Evolutionary conservation across 768 basidiomycete genomes (phyloP).

Genomic region (Termitomyces sp.): DNA sequence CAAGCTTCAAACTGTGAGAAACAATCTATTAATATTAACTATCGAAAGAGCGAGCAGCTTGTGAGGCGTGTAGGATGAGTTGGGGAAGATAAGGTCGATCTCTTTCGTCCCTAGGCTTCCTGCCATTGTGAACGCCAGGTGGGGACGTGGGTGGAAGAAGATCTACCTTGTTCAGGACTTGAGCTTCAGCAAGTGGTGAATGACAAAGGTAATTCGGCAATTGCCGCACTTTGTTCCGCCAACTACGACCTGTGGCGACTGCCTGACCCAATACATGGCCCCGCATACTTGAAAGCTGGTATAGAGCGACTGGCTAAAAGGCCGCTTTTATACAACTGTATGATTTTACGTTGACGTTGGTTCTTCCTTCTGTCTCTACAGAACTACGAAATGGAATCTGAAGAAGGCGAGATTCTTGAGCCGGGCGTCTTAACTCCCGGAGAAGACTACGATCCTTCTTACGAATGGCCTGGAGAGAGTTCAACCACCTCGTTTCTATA

Average conservation of each 20-base stretch:
- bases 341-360: constrained; percentile 2
- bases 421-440: constrained; percentile 9
- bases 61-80: not conserved
- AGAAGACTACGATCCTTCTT: constrained; percentile 41
- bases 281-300: constrained; percentile 4
- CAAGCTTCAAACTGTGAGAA: not conserved
- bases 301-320: constrained; percentile 1
- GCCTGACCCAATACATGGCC: not conserved
- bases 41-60: not conserved
- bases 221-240: not conserved
- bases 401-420: constrained; percentile 27
- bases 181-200: too few species aligned
- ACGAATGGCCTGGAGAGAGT: constrained; percentile 56
- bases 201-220: constrained; percentile 4
- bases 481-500: constrained; percentile 1
- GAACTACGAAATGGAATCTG: constrained; percentile 14
- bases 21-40: not conserved
- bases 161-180: not conserved
- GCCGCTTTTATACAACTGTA: not conserved
- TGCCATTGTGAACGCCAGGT: not conserved
- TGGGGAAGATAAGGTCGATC: not conserved
- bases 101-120: not conserved
- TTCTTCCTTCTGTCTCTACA: constrained; percentile 5
- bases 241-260: not conserved
- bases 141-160: not conserved